phyloP scores from a whole-genome alignment of 2,329 filamentous ascomycete genomes.

The Phialophora verrucosa region DNA sequence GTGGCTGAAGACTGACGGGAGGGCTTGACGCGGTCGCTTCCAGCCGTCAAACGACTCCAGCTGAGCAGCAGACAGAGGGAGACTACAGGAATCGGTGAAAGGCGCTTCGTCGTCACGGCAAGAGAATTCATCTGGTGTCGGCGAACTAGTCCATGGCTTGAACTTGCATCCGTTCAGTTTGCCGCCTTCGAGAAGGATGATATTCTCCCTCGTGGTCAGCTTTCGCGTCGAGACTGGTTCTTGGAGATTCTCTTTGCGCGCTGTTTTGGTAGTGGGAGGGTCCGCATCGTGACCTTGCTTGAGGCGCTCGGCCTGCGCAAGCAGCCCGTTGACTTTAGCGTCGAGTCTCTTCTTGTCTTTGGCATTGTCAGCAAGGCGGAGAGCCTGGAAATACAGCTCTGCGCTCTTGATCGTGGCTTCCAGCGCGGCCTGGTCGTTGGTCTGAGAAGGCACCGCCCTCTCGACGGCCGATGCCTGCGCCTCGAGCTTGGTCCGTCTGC shows the following conservation, averaged over 20 bases:
- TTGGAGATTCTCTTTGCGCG: conserved; percentile 37
- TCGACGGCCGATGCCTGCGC: conserved; percentile 33
- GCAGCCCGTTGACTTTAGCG: conserved; percentile 70
- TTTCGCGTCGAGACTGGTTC: conserved; percentile 59
- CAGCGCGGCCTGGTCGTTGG: conserved; percentile 66
- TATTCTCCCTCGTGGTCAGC: conserved; percentile 72
- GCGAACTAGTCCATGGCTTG: conserved; percentile 77
- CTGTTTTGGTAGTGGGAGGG: neutral
- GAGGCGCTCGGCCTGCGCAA: conserved; percentile 75
- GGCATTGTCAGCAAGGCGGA: conserved; percentile 65
- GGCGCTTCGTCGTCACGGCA: conserved; percentile 54
- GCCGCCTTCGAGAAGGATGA: conserved; percentile 76
- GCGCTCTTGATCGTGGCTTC: conserved; percentile 76
- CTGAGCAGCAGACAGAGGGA: conserved; percentile 77
- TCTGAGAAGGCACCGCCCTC: conserved; percentile 22
- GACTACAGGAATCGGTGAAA: conserved; percentile 71
- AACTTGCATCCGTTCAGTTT: conserved; percentile 83
- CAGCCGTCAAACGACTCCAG: conserved; percentile 78
- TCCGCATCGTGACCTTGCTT: conserved; percentile 55
- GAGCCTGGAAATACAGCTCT: conserved; percentile 80
- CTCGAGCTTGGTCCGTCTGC: conserved; percentile 29
- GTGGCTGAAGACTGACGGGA: conserved; percentile 50
- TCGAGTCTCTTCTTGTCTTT: conserved; percentile 70
- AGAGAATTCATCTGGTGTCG: conserved; percentile 67
- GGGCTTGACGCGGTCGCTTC: conserved; percentile 75